These are phyloP conservation scores for Populus hybrid DNA, from an alignment of 441 rosid genomes.

Conservation along the genomic window DNA sequence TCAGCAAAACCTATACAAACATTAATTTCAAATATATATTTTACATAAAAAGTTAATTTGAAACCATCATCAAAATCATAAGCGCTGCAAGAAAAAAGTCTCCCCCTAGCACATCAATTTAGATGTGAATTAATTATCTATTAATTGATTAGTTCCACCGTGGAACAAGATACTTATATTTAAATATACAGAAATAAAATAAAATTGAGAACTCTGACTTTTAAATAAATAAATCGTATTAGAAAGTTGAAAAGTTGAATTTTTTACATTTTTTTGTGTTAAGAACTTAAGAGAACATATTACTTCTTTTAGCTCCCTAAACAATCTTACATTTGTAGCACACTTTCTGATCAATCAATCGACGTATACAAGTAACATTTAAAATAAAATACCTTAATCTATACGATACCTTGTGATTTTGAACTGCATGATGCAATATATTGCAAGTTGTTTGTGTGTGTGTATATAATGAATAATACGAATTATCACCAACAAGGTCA, in stretches of 20 bases:
- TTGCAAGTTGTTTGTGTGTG: background rate
- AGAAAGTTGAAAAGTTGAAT: background rate
- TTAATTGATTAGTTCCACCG: background rate
- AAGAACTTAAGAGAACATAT: too few relatives aligned
- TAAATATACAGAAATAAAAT: too few relatives aligned
- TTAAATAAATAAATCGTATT: background rate
- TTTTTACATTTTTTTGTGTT: too few relatives aligned
- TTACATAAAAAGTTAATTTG: too few relatives aligned
- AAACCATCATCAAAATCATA: background rate
- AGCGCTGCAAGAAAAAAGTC: background rate
- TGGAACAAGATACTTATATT: background rate
- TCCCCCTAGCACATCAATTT: background rate
- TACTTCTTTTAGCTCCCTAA: background rate
- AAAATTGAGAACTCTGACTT: background rate
- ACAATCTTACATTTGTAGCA: background rate
- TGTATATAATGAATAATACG: background rate
- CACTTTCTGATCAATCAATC: background rate
- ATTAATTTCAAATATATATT: too few relatives aligned
- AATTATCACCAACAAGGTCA: slow-evolving; percentile 17
- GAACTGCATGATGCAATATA: background rate
- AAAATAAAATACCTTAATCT: too few relatives aligned
- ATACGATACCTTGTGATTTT: background rate
- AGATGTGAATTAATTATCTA: background rate
- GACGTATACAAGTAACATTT: background rate
- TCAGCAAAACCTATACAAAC: too few relatives aligned